phyloP scores from a whole-genome alignment of 106 monocot species.

The Acorus calamus region DNA sequence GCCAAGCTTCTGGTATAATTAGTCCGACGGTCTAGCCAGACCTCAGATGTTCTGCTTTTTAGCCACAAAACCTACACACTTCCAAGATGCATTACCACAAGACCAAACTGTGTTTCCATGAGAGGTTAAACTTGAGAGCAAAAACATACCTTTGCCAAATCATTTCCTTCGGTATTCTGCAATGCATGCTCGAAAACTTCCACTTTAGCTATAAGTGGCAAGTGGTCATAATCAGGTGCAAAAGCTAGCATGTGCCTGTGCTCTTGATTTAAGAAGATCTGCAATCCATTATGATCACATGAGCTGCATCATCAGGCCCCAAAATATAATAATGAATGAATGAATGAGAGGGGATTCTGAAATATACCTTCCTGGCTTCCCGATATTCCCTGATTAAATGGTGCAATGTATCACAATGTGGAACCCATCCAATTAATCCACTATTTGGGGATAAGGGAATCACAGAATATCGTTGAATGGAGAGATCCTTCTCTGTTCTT shows the following conservation, averaged over 20 bases:
- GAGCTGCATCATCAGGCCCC: too few species aligned
- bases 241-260: conserved; percentile 89
- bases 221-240: conserved; percentile 92
- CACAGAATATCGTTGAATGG: conserved; percentile 93
- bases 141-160: conserved; percentile 77
- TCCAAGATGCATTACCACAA: too few species aligned
- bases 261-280: conserved; percentile 97
- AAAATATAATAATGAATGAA: too few species aligned
- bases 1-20: conserved; percentile 98
- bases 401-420: conserved; percentile 93
- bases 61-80: conserved; percentile 88
- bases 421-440: conserved; percentile 98
- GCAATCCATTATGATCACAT: conserved; percentile 1
- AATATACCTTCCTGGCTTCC: conserved; percentile 82
- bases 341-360: not conserved
- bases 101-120: too few species aligned
- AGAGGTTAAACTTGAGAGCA: not conserved
- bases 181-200: conserved; percentile 97
- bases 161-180: conserved; percentile 91
- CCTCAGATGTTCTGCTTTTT: conserved; percentile 95
- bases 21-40: conserved; percentile 95
- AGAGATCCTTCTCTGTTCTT: conserved; percentile 94
- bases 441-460: conserved; percentile 98
- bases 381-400: conserved; percentile 90
- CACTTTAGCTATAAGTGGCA: conserved; percentile 86